Percentiles rank a stretch among this genome's conserved stretches.
Evolutionary conservation across 176 grass and related monocot species (phyloP).

Genomic region (Carex myosuroides): DNA sequence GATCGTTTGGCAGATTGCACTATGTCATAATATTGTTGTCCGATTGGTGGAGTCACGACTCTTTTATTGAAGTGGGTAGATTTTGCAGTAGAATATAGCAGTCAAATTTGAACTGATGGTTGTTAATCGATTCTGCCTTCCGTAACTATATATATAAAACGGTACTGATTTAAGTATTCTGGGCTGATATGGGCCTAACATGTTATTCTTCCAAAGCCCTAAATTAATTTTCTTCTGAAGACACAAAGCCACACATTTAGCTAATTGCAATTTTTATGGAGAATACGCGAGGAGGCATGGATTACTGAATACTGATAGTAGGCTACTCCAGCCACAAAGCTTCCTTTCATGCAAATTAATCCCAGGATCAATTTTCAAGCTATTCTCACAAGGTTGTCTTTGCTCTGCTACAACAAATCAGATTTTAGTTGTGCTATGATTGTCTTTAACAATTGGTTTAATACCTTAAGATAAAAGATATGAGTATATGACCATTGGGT

Average conservation of each 20-base stretch:
- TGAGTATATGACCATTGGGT: neutral
- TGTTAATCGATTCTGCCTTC: neutral
- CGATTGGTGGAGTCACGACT: neutral
- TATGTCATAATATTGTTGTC: neutral
- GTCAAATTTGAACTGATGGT: neutral
- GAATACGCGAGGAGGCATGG: no score
- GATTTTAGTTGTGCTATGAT: neutral
- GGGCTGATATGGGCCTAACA: neutral
- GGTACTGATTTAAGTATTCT: neutral
- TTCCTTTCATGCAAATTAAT: neutral
- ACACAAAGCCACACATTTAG: neutral
- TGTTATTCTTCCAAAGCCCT: neutral
- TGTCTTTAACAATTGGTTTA: neutral
- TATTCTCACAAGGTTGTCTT: neutral
- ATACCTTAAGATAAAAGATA: neutral
- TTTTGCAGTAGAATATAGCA: neutral
- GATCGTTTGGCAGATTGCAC: constrained; percentile 4
- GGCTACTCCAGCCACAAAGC: neutral
- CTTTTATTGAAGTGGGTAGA: neutral
- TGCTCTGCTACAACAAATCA: neutral
- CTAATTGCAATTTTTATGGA: neutral
- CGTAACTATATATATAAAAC: neutral
- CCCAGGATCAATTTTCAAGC: neutral
- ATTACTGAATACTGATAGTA: no score
- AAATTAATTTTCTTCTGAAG: neutral